Base-by-base conservation (phyloP, 305 asterid species). In the Fraxinus sp. region DNA sequence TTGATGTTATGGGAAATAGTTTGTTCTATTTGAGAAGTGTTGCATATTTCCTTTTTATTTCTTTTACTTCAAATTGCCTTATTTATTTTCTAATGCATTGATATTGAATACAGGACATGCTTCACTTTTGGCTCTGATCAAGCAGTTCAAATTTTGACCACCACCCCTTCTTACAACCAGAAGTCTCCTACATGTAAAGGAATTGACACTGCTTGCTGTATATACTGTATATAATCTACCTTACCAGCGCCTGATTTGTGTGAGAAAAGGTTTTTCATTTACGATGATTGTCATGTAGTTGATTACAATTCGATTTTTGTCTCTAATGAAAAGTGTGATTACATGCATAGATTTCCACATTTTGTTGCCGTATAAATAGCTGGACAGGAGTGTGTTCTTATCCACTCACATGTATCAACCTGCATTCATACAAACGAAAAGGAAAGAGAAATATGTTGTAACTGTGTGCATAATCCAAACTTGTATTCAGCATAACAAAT, bases 71-170 rank as follows among this genome's bases (percentile, higher is more conserved):
- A 16, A 16, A 28, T 10, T 72, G 39, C 32, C 71, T 79, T 46
- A 46, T 57, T 71, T 75, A 33, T 72, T 83, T 80, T 72, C 73
- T 86, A 68, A 76, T 83, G 72, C 52, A 41, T 39, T 66, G 66
- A 78, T 87, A 43, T 68, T 77, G 62, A 3, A 82, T 77, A 85
- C 94, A 94, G 98, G 98, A 91, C 72, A 93, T 94, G 97, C 79
- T 90, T 81, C 83, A 87, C 86, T 94, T 94, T 82, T 94, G 97
- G 98, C 89, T 95, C 55, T 95, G 92, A 93, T 32, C 52, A 41
- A 9, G 16, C 52, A 41, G 52, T 41, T 41, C 16, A 41, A 11
- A 41, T 9, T 41, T 41, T 41, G 16, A 41, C 35, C 81, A 39
- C 62, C 35, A 41, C 33, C n/a, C 64, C 64, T 52, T 16, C 62